Evolutionary conservation across 2,329 filamentous ascomycete species (phyloP).

Genomic region (Penicillium sp.): DNA sequence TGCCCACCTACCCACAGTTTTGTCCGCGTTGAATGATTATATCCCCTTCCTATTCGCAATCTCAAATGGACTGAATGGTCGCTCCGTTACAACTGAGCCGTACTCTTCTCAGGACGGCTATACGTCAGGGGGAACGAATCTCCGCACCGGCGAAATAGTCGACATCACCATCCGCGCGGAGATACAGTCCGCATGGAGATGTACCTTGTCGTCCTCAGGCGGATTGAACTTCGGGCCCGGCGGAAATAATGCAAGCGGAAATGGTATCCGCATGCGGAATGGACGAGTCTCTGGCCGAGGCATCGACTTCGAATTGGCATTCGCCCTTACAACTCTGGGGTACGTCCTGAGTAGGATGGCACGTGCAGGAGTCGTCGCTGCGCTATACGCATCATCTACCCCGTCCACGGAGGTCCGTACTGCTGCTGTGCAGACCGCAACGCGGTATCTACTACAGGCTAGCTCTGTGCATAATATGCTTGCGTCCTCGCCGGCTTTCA

Average conservation of each 20-base stretch:
- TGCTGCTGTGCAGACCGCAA: conserved; percentile 68
- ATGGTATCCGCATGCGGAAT: conserved; percentile 51
- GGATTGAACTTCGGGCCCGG: conserved; percentile 1
- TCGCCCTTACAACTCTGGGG: conserved; percentile 72
- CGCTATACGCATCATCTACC: conserved; percentile 64
- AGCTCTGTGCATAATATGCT: conserved; percentile 75
- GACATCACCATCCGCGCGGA: conserved; percentile 65
- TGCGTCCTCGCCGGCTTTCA: conserved; percentile 51
- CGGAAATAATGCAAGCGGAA: neutral
- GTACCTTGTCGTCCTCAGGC: conserved; percentile 64
- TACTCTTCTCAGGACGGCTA: neutral
- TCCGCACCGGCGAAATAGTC: conserved; percentile 56
- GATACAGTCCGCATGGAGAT: conserved; percentile 75
- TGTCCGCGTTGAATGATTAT: conserved; percentile 70
- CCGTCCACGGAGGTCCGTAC: conserved; percentile 67
- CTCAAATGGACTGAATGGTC: conserved; percentile 64
- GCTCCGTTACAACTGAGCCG: neutral
- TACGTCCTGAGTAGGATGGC: conserved; percentile 71
- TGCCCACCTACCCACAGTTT: conserved; percentile 66
- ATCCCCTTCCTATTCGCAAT: conserved; percentile 79
- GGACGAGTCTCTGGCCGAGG: conserved; percentile 67
- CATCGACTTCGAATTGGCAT: conserved; percentile 79
- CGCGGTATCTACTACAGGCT: conserved; percentile 72
- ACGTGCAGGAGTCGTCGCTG: conserved; percentile 65
- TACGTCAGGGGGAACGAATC: neutral